Conservation (phyloP, 495 filamentous ascomycete species). For the Penicillium psychrofluorescens region DNA sequence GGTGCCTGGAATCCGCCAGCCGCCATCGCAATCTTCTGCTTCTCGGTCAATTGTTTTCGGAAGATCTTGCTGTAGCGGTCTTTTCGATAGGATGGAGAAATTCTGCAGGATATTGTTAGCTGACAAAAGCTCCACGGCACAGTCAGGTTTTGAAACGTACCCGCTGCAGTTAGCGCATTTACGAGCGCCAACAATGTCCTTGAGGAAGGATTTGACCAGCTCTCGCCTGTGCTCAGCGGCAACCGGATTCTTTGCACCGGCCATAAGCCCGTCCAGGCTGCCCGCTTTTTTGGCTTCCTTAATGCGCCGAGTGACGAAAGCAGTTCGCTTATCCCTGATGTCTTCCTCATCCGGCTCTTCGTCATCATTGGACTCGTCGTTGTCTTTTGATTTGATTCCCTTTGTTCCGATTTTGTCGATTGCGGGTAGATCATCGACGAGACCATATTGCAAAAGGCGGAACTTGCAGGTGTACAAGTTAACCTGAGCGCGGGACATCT, state of each 20-base stretch:
- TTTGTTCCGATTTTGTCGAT: conserved; percentile 51
- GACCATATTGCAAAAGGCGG: conserved; percentile 74
- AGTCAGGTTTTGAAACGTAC: conserved; percentile 25
- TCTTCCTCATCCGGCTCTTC: conserved; percentile 54
- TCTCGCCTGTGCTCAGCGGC: conserved; percentile 65
- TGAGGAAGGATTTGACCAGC: conserved; percentile 74
- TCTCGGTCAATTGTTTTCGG: conserved; percentile 64
- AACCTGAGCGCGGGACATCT: conserved; percentile 62
- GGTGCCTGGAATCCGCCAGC: conserved; percentile 58
- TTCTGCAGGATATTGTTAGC: conserved; percentile 30
- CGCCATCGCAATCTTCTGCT: conserved; percentile 65
- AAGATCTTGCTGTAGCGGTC: conserved; percentile 91
- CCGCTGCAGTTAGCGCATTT: conserved; percentile 70
- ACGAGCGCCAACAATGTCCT: conserved; percentile 52
- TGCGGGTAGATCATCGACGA: conserved; percentile 64
- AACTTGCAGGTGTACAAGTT: conserved; percentile 80
- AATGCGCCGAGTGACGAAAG: conserved; percentile 63
- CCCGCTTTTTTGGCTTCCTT: conserved; percentile 40
- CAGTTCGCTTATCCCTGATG: conserved; percentile 57
- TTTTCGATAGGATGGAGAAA: conserved; percentile 74
- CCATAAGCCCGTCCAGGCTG: conserved; percentile 42
- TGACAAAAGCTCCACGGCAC: neutral
- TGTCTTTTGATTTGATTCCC: conserved; percentile 17
- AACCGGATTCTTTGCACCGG: conserved; percentile 69
- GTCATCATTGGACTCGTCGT: conserved; percentile 42